These are phyloP conservation scores for Paramecium sonneborni DNA, from an alignment of 73 alveolate species.

Conservation along the genomic window DNA sequence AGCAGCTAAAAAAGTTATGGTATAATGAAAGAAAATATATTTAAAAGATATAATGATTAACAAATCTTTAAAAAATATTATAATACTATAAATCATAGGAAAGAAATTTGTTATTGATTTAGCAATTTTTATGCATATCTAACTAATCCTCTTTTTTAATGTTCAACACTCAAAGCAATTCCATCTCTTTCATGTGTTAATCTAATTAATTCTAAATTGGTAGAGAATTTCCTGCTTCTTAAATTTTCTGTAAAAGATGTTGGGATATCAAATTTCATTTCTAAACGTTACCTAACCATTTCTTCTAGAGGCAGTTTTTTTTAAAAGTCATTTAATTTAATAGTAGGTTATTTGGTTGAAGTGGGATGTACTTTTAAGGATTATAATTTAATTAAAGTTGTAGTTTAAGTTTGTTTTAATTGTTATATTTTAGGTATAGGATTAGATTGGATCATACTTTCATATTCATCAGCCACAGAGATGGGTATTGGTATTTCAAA, in stretches of 20 bases:
- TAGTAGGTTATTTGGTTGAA: not conserved
- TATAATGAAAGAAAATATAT: too few species aligned
- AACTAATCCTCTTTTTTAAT: not conserved
- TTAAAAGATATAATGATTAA: too few species aligned
- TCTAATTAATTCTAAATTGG: not conserved
- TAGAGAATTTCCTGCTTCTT: not conserved
- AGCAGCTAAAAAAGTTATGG: too few species aligned
- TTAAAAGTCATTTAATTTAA: not conserved
- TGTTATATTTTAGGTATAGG: not conserved
- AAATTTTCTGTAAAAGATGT: not conserved
- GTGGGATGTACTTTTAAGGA: not conserved
- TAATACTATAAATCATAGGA: not conserved
- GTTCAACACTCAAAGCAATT: slow-evolving; percentile 13
- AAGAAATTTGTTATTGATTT: not conserved
- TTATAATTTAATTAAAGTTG: not conserved
- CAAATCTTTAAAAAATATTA: too few species aligned
- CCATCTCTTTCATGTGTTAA: slow-evolving; percentile 13
- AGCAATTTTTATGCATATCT: slow-evolving; percentile 13
- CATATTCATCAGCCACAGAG: not conserved
- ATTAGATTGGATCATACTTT: not conserved
- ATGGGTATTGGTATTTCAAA: slow-evolving; percentile 21
- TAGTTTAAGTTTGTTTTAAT: not conserved
- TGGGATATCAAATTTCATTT: not conserved
- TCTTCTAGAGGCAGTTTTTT: not conserved
- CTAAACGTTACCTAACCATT: not conserved